Conservation (phyloP, 2,329 filamentous ascomycete species). For the Venturia carpophila region DNA sequence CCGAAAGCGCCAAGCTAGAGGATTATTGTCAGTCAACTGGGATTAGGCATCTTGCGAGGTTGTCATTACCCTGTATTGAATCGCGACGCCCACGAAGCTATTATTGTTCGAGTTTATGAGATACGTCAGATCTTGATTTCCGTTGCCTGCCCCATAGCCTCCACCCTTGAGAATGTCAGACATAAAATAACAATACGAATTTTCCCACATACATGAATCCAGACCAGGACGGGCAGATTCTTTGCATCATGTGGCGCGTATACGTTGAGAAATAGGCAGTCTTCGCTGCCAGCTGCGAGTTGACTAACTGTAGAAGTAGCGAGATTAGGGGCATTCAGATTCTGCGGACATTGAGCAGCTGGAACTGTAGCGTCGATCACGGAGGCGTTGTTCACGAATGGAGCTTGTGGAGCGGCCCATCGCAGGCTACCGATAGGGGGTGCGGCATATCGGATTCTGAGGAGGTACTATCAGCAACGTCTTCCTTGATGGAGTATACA, state of each 20-base stretch:
- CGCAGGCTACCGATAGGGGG: conserved; percentile 28
- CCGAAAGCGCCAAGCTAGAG: conserved; percentile 39
- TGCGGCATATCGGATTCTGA: conserved; percentile 27
- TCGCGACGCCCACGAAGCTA: conserved; percentile 41
- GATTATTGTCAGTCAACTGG: conserved; percentile 11
- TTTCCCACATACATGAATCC: conserved; percentile 31
- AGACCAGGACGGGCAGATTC: conserved; percentile 35
- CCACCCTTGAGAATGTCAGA: background rate
- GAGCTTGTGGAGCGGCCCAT: conserved; percentile 19
- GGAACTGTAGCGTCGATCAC: background rate
- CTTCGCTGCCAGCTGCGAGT: conserved; percentile 23
- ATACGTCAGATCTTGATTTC: background rate
- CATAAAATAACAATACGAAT: background rate
- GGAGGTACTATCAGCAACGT: background rate
- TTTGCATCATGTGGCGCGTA: conserved; percentile 27
- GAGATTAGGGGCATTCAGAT: background rate
- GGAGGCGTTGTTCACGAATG: conserved; percentile 11
- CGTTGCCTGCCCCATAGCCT: background rate
- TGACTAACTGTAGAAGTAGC: background rate
- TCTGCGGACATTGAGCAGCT: background rate
- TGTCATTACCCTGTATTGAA: conserved; percentile 41
- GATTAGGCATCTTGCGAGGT: background rate
- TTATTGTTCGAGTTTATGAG: conserved; percentile 42
- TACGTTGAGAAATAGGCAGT: conserved; percentile 34
- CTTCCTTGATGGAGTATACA: conserved; percentile 17